These are phyloP conservation scores for Tolypocladium ophioglossoides DNA, from an alignment of 2,329 filamentous ascomycete species.

Conservation along the genomic window DNA sequence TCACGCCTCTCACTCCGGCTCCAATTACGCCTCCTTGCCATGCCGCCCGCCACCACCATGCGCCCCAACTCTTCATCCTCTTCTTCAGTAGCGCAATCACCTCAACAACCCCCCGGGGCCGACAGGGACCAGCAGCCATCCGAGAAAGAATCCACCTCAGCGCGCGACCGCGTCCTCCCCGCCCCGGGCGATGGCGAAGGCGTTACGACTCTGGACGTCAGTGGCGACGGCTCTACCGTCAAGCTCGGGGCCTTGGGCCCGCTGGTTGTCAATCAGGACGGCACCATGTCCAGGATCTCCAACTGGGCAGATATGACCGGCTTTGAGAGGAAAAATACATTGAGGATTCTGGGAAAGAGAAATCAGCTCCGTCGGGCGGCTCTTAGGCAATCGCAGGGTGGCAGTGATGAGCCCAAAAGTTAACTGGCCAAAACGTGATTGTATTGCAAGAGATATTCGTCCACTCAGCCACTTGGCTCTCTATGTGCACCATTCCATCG, in stretches of 20 bases:
- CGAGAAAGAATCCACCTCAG: background rate
- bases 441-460: background rate
- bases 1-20: background rate
- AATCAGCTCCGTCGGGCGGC: conserved; percentile 52
- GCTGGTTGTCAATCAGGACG: conserved; percentile 63
- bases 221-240: conserved; percentile 25
- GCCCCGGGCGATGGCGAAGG: conserved; percentile 12
- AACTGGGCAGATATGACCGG: conserved; percentile 67
- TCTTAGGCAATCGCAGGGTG: conserved; percentile 20
- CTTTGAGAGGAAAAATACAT: conserved; percentile 54
- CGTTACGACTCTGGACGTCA: conserved; percentile 20
- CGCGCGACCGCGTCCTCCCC: conserved; percentile 12
- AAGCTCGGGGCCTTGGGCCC: conserved; percentile 61
- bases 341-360: conserved; percentile 56
- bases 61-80: background rate
- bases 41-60: background rate
- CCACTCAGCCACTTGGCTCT: background rate
- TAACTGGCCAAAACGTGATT: background rate
- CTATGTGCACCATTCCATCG: conserved; percentile 2
- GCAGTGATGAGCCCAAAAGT: background rate
- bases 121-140: background rate
- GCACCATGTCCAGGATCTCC: conserved; percentile 56
- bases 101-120: background rate
- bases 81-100: background rate
- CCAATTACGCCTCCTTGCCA: background rate